phyloP scores from a whole-genome alignment of 2,329 filamentous ascomycete species.

The Fusarium sp. region DNA sequence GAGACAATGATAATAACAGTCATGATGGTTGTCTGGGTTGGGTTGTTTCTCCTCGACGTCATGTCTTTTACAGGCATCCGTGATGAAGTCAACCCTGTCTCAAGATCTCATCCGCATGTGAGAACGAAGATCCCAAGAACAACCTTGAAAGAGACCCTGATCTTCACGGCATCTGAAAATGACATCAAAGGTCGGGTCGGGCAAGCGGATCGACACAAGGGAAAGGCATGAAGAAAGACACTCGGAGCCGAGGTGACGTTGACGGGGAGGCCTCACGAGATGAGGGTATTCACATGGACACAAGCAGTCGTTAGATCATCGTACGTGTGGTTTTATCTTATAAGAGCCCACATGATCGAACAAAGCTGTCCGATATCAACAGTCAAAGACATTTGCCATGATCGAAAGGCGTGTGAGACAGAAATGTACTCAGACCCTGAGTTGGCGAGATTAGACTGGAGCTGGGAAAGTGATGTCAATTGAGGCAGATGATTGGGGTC shows the following conservation, averaged over 20 bases:
- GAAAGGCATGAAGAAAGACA: conserved; percentile 2
- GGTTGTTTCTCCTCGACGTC: neutral
- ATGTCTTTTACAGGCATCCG: neutral
- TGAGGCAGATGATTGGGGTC: conserved; percentile 50
- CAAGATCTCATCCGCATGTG: conserved; percentile 1
- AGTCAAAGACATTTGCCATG: conserved; percentile 13
- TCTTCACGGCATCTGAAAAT: conserved; percentile 15
- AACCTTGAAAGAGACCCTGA: conserved; percentile 6
- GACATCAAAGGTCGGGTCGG: neutral
- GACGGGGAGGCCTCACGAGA: conserved; percentile 31
- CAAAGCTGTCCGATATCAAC: conserved; percentile 12
- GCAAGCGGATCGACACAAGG: conserved; percentile 20
- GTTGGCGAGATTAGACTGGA: conserved; percentile 8
- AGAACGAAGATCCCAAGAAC: conserved; percentile 8
- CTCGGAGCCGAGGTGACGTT: conserved; percentile 28
- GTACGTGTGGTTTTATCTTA: conserved; percentile 22
- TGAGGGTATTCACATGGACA: conserved; percentile 48
- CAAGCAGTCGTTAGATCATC: neutral
- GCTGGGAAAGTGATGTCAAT: conserved; percentile 25
- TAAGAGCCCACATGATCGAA: conserved; percentile 29
- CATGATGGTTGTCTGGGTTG: neutral
- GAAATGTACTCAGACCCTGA: conserved; percentile 41
- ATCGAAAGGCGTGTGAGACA: conserved; percentile 38
- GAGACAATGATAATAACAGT: neutral
- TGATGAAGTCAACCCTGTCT: neutral